Evolutionary conservation across 2,329 filamentous ascomycete genomes (phyloP).

Genomic region (Metarhizium sp.): DNA sequence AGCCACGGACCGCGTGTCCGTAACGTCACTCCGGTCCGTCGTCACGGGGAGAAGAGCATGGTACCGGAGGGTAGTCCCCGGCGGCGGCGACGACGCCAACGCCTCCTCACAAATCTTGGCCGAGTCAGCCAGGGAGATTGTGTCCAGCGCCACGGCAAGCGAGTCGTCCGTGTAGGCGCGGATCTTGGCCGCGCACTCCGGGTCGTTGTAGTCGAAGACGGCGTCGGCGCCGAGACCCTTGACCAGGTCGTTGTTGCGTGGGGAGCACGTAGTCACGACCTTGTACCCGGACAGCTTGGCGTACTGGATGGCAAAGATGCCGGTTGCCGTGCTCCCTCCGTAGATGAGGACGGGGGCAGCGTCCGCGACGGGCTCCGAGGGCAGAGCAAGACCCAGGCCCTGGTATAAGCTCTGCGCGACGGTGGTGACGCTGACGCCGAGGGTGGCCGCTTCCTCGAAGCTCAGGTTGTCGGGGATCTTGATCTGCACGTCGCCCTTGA

Average conservation of each 20-base stretch:
- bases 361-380: conserved; percentile 15
- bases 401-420: conserved; percentile 35
- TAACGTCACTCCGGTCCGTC: too few relatives aligned
- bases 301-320: conserved; percentile 39
- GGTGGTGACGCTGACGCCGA: conserved; percentile 31
- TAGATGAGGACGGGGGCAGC: conserved; percentile 31
- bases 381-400: conserved; percentile 34
- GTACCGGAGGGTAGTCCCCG: too few relatives aligned
- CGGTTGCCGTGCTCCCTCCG: conserved; percentile 44
- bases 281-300: conserved; percentile 30
- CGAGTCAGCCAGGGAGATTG: too few relatives aligned
- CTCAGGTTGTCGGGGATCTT: conserved; percentile 35
- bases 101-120: too few relatives aligned
- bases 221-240: conserved; percentile 30
- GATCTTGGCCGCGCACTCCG: conserved; percentile 12
- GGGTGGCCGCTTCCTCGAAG: conserved; percentile 35
- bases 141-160: conserved; percentile 9
- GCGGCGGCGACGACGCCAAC: too few relatives aligned
- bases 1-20: too few relatives aligned
- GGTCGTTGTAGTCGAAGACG: conserved; percentile 28
- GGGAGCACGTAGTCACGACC: conserved; percentile 30
- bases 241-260: conserved; percentile 26
- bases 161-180: conserved; percentile 12
- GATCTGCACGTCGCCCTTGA: conserved; percentile 30
- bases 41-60: too few relatives aligned